Percentiles rank a stretch among this genome's conserved stretches.
Conservation (phyloP, 192 early-diverging fungal genomes). For the Allomyces javanicus region DNA sequence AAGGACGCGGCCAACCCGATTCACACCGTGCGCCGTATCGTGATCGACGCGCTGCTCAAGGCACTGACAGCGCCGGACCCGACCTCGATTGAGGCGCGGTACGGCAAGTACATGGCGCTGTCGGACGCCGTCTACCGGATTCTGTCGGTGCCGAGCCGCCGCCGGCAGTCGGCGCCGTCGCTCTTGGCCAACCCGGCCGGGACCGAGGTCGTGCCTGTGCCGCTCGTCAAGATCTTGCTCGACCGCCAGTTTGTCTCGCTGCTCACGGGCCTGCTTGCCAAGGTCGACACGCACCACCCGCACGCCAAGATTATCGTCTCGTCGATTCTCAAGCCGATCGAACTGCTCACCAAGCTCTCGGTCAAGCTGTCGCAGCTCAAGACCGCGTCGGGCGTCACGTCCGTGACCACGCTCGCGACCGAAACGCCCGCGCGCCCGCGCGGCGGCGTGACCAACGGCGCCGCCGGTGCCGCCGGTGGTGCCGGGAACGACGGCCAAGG, state of each 20-base stretch:
- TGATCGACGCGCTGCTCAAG: slow-evolving; percentile 14
- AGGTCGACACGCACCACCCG: slow-evolving; percentile 84
- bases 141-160: slow-evolving; percentile 20
- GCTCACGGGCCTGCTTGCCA: slow-evolving; percentile 56
- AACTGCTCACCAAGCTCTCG: slow-evolving; percentile 70
- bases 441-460: background rate
- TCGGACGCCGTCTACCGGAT: slow-evolving; percentile 48
- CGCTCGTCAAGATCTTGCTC: slow-evolving; percentile 59
- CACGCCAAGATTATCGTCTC: slow-evolving; percentile 49
- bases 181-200: slow-evolving; percentile 12
- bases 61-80: slow-evolving; percentile 18
- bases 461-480: too few relatives aligned
- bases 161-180: slow-evolving; percentile 1
- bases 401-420: slow-evolving; percentile 1
- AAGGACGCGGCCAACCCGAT: background rate
- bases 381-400: background rate
- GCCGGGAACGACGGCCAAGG: too few relatives aligned
- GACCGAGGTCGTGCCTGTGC: slow-evolving; percentile 34
- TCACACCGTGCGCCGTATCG: background rate
- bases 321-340: slow-evolving; percentile 67
- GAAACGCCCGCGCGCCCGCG: background rate
- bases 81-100: slow-evolving; percentile 30
- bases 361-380: slow-evolving; percentile 35
- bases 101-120: slow-evolving; percentile 44
- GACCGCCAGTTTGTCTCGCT: slow-evolving; percentile 68